These are phyloP conservation scores for Hypsizygus marmoreus DNA, from an alignment of 768 basidiomycete genomes.

Conservation along the genomic window DNA sequence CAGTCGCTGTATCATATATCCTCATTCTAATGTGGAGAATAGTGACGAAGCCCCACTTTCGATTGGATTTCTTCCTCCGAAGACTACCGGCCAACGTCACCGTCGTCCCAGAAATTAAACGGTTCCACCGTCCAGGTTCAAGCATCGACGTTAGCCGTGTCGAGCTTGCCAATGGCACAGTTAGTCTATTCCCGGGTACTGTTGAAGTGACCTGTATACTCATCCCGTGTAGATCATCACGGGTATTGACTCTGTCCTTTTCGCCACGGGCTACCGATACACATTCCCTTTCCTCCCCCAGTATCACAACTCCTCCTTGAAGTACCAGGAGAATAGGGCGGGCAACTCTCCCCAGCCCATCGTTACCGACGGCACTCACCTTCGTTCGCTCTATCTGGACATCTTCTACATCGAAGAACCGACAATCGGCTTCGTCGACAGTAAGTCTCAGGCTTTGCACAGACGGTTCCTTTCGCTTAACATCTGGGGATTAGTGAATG, in stretches of 20 bases:
- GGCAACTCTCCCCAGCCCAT: slow-evolving; percentile 30
- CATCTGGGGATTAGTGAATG: slow-evolving; percentile 30
- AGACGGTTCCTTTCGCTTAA: background rate
- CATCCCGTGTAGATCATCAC: slow-evolving; percentile 24
- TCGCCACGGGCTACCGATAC: slow-evolving; percentile 46
- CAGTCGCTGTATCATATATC: background rate
- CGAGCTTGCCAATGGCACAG: slow-evolving; percentile 39
- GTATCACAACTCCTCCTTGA: slow-evolving; percentile 26
- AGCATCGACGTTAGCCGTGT: slow-evolving; percentile 27
- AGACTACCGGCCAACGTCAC: slow-evolving; percentile 35
- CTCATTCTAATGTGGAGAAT: background rate
- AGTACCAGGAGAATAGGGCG: slow-evolving; percentile 19
- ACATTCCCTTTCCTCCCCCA: slow-evolving; percentile 46
- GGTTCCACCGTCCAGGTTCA: slow-evolving; percentile 28
- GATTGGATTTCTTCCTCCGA: slow-evolving; percentile 15
- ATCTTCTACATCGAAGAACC: slow-evolving; percentile 47
- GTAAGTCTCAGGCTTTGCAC: slow-evolving; percentile 19
- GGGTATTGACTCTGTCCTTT: slow-evolving; percentile 37
- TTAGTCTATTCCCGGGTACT: slow-evolving; percentile 20
- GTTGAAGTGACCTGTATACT: background rate
- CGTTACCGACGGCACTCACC: slow-evolving; percentile 40
- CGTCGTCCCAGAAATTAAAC: slow-evolving; percentile 40
- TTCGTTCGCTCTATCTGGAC: slow-evolving; percentile 42
- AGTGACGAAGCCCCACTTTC: slow-evolving; percentile 5
- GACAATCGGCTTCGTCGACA: slow-evolving; percentile 40